Evolutionary conservation across 2,329 filamentous ascomycete genomes (phyloP).

Genomic region (Chrysoporthe deuterocubensis): DNA sequence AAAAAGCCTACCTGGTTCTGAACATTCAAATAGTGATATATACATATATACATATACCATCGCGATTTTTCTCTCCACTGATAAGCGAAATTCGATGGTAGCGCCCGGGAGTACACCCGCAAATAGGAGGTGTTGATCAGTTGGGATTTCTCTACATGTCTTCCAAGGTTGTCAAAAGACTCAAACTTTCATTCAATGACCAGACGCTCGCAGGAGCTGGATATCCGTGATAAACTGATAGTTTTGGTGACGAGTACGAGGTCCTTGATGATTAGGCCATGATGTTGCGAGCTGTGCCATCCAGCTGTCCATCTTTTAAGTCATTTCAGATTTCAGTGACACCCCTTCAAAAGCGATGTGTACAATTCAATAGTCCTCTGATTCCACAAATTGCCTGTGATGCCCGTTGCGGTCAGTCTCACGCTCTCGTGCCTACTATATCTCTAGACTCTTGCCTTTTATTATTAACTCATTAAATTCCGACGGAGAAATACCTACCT

Average conservation of each 20-base stretch:
- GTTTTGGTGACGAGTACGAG: neutral
- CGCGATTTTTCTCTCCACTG: neutral
- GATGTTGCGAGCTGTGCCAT: neutral
- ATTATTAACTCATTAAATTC: no score
- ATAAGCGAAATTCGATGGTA: slow-evolving; percentile 3
- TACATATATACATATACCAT: neutral
- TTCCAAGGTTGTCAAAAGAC: neutral
- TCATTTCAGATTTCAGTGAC: neutral
- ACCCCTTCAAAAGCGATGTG: neutral
- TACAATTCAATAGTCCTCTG: neutral
- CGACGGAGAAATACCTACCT: no score
- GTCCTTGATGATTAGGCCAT: neutral
- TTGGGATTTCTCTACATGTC: neutral
- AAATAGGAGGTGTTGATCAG: slow-evolving; percentile 33
- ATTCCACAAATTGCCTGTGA: neutral
- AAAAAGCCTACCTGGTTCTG: neutral
- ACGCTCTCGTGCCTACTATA: no score
- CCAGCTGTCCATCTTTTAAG: neutral
- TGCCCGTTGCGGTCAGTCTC: neutral
- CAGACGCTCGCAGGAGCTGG: neutral
- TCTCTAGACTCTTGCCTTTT: no score
- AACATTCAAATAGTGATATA: neutral
- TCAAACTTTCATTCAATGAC: neutral
- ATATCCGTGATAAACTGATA: neutral
- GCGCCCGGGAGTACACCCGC: neutral